Conservation (phyloP, 2,329 filamentous ascomycete genomes). For the Apiospora aurea region DNA sequence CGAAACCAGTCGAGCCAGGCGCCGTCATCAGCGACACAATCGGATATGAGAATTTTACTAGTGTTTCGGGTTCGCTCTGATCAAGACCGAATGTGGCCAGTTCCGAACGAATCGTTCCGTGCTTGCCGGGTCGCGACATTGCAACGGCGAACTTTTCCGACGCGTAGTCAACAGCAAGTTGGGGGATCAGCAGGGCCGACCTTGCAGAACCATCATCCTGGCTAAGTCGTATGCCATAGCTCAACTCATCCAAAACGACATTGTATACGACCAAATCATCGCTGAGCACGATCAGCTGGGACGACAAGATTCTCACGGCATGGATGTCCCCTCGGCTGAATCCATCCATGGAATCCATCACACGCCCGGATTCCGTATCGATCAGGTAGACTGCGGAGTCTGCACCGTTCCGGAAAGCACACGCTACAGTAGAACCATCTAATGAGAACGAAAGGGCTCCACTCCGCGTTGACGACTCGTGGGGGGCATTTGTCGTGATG, state of each 20-base stretch:
- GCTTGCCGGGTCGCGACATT: constrained; percentile 45
- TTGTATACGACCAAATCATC: constrained; percentile 82
- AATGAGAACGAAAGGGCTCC: constrained; percentile 80
- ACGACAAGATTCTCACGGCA: constrained; percentile 74
- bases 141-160: constrained; percentile 73
- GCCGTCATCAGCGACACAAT: constrained; percentile 73
- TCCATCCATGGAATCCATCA: constrained; percentile 72
- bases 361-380: constrained; percentile 71
- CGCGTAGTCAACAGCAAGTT: constrained; percentile 74
- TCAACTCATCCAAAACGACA: constrained; percentile 77
- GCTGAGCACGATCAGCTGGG: constrained; percentile 78
- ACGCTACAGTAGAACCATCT: constrained; percentile 84
- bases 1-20: constrained; percentile 72
- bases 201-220: constrained; percentile 42
- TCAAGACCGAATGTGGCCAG: constrained; percentile 73
- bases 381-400: constrained; percentile 76
- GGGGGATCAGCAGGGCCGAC: constrained; percentile 56
- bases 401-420: constrained; percentile 62
- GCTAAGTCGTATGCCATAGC: constrained; percentile 68
- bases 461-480: constrained; percentile 47
- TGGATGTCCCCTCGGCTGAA: constrained; percentile 71
- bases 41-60: constrained; percentile 61
- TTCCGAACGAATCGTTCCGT: constrained; percentile 52
- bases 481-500: constrained; percentile 41
- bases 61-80: constrained; percentile 63